Evolutionary conservation across 2,329 filamentous ascomycete species (phyloP).

Genomic region (Incumbomyces delicatus): DNA sequence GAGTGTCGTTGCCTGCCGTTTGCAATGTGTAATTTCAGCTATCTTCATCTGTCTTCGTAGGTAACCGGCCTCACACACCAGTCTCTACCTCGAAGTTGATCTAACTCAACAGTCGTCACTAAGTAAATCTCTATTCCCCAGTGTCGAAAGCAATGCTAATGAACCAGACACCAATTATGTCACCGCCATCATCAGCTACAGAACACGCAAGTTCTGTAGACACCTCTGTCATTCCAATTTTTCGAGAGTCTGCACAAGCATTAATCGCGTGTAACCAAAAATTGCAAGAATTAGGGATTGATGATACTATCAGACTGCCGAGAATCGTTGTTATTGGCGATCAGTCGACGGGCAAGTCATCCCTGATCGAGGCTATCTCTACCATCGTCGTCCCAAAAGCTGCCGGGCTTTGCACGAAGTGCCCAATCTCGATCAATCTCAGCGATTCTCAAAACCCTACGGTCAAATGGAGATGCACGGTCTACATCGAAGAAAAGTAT

Average conservation of each 20-base stretch:
- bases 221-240: background rate
- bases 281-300: constrained; percentile 2
- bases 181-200: background rate
- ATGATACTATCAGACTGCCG: constrained; percentile 6
- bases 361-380: constrained; percentile 48
- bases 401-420: constrained; percentile 66
- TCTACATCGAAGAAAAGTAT: constrained; percentile 60
- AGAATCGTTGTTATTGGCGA: constrained; percentile 40
- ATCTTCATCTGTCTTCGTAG: too few species aligned
- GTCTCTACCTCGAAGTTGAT: too few species aligned
- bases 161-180: background rate
- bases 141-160: too few species aligned
- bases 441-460: constrained; percentile 40
- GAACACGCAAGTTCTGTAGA: background rate
- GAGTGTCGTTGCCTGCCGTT: too few species aligned
- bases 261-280: constrained; percentile 6
- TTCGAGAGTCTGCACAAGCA: background rate
- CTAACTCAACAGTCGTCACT: too few species aligned
- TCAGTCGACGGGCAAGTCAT: constrained; percentile 76
- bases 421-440: constrained; percentile 69
- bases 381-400: constrained; percentile 63
- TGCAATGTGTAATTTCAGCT: too few species aligned
- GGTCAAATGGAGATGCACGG: constrained; percentile 53
- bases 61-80: too few species aligned
- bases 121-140: too few species aligned